Evolutionary conservation across 768 basidiomycete genomes (phyloP), one percentile per base, ranked within the genome.

Genomic region (Boletus subcaerulescens): DNA sequence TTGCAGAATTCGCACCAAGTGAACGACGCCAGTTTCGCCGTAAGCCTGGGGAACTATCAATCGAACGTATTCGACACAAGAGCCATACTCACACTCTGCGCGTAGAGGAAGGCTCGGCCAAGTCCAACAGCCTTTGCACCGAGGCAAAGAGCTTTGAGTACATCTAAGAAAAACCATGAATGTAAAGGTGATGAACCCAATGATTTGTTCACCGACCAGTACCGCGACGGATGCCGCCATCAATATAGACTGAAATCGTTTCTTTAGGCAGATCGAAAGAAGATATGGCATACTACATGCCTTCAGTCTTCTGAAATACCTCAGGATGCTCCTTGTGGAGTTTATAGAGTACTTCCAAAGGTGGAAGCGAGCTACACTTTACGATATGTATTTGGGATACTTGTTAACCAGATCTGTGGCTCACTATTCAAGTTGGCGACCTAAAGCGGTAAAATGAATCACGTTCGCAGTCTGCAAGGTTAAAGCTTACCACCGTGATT

Each of bases 111-210:
- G 14, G 89, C 79, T 14, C 94, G 77, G 3, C 94, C 94, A 32
- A 97, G 73, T 5, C 94, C 93, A 17, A 94, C 91, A 9, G 87
- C 91, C 58, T 73, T 86, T 4, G 94, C 94, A 11, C 94, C 94
- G 9, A 97, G 76, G 65, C 92, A 95, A 11, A 96, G 73, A 0
- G 93, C 93, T 70, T 96, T 97, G 45, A 97, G 73, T 15, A 94
- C 85, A 72, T 95, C 93, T 80, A 54, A 20, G 35, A 53, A 20
- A 31, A 8, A 31, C 2, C 39, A 9, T 56, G 18, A 48, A 45
- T 45, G 32, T 32, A 12, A 43, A 44, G 15, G 11, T 5, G 2
- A 43, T 15, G 13, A 48, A 33, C 44, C 15, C 36, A 17, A 22
- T 32, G 13, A 18, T 33, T 22, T 44, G 15, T 54, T 49, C 42